Percentiles rank a stretch among this genome's conserved stretches.
Conservation (phyloP, 225 moss, liverwort and hornwort genomes). For the Thuidium tamariscinum region DNA sequence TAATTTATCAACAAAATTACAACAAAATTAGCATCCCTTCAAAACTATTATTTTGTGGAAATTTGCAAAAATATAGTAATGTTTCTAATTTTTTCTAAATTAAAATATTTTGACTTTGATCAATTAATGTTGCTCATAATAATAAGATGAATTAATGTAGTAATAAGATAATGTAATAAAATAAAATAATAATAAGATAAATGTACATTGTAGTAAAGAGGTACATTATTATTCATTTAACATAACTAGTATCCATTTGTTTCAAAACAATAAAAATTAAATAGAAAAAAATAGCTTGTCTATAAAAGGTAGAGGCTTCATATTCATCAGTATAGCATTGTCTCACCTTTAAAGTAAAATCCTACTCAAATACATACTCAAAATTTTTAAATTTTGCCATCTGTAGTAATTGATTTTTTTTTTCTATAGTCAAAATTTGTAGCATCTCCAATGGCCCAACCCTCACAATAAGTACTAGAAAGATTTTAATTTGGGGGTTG, state of each 20-base stretch:
- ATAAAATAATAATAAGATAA: too few relatives aligned
- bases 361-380: background rate
- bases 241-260: background rate
- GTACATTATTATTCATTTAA: too few relatives aligned
- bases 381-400: background rate
- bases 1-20: background rate
- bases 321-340: background rate
- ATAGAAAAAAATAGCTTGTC: background rate
- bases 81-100: background rate
- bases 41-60: background rate
- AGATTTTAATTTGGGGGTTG: background rate
- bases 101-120: background rate
- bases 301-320: background rate
- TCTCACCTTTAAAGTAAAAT: background rate
- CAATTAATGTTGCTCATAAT: too few relatives aligned
- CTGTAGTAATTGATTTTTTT: background rate
- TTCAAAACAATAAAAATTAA: background rate
- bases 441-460: accelerated
- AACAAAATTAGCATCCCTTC: background rate
- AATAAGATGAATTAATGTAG: background rate
- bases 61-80: background rate
- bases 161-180: too few relatives aligned
- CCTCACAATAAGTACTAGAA: background rate
- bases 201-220: too few relatives aligned
- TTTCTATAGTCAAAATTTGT: background rate